Conservation (phyloP, 768 basidiomycete species). For the Rubroboletus pulcherrimus region DNA sequence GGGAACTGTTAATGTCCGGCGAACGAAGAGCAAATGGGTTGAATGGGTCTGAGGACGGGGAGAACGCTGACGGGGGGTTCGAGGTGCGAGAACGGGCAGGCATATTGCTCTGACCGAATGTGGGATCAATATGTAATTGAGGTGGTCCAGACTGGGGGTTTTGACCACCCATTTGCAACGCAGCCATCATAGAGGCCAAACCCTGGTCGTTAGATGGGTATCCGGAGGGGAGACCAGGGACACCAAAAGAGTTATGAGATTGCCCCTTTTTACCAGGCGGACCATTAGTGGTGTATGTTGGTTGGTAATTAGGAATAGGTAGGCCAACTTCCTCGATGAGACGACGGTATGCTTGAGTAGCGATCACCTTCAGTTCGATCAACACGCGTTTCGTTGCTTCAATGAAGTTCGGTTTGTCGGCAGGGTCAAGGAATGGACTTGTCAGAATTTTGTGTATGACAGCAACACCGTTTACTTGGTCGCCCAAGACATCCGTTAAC, state of each 20-base stretch:
- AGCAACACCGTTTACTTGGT: constrained; percentile 94
- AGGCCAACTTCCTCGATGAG: constrained; percentile 94
- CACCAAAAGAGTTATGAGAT: constrained; percentile 53
- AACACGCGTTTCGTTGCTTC: constrained; percentile 90
- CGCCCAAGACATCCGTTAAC: constrained; percentile 88
- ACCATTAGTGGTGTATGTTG: constrained; percentile 63
- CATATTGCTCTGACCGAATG: constrained; percentile 43
- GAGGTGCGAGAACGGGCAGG: constrained; percentile 45
- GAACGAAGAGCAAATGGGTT: constrained; percentile 54
- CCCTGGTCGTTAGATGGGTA: constrained; percentile 83
- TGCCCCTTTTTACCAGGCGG: constrained; percentile 58
- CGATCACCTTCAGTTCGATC: constrained; percentile 86
- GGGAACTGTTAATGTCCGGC: constrained; percentile 50
- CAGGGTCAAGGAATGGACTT: constrained; percentile 76
- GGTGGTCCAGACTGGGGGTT: constrained; percentile 78
- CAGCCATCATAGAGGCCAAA: constrained; percentile 89
- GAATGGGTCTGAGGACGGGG: constrained; percentile 52
- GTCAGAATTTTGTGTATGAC: constrained; percentile 91
- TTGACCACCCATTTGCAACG: constrained; percentile 86
- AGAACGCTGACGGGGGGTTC: constrained; percentile 45
- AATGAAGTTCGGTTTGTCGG: constrained; percentile 63
- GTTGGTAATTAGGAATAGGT: constrained; percentile 83
- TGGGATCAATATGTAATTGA: constrained; percentile 67
- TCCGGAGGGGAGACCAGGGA: constrained; percentile 74
- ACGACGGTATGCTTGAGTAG: constrained; percentile 91